These are phyloP conservation scores for Tephrocybe sp. DNA, from an alignment of 768 basidiomycete species.

Conservation along the genomic window DNA sequence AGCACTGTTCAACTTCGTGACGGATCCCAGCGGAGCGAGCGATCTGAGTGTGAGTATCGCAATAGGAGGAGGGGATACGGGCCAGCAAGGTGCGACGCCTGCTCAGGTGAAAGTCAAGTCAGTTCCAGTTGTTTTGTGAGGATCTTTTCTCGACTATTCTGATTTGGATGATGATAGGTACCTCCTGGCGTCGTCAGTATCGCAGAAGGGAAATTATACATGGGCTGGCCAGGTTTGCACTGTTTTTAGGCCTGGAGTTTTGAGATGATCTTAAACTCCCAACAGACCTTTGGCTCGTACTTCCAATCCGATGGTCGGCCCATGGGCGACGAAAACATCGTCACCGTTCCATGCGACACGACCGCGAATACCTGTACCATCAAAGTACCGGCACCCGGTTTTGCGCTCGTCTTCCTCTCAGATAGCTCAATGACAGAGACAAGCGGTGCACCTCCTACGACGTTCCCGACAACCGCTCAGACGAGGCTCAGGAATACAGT, in stretches of 20 bases:
- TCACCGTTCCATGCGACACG: constrained; percentile 61
- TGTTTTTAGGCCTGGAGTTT: background rate
- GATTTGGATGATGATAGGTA: constrained; percentile 36
- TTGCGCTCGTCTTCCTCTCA: constrained; percentile 72
- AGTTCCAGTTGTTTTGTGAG: background rate
- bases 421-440: constrained; percentile 29
- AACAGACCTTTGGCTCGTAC: constrained; percentile 56
- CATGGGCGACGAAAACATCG: constrained; percentile 49
- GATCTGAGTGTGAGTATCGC: constrained; percentile 30
- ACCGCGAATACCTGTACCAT: constrained; percentile 53
- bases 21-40: constrained; percentile 55
- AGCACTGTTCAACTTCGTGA: constrained; percentile 69
- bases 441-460: constrained; percentile 27
- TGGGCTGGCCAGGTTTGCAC: constrained; percentile 71
- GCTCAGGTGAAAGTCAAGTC: constrained; percentile 13
- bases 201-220: constrained; percentile 61
- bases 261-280: background rate
- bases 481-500: constrained; percentile 55
- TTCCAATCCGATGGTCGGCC: constrained; percentile 70
- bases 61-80: background rate
- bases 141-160: too few species aligned
- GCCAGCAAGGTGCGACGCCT: background rate
- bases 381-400: constrained; percentile 65
- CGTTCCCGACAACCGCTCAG: constrained; percentile 59
- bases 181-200: constrained; percentile 50